These are phyloP conservation scores for Oidiodendron maius DNA, from an alignment of 495 filamentous ascomycete genomes.

Conservation along the genomic window DNA sequence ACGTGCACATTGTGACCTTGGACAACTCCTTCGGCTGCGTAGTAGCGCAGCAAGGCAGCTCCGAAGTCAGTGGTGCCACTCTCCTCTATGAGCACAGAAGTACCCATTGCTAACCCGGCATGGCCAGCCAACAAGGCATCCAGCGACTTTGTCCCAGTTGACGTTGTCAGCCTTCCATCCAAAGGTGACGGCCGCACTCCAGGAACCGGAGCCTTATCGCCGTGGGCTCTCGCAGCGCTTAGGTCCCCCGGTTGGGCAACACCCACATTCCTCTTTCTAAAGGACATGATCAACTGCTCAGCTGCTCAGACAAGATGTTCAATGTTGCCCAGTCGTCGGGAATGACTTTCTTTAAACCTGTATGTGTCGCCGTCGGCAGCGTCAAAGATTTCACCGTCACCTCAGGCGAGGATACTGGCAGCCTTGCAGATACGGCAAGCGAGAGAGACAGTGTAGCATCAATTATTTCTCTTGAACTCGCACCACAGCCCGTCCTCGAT, in stretches of 20 bases:
- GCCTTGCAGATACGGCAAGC: not conserved
- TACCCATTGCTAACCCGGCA: constrained; percentile 80
- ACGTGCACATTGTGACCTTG: constrained; percentile 88
- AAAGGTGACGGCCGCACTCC: constrained; percentile 84
- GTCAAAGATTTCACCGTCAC: not conserved
- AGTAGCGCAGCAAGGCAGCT: constrained; percentile 77
- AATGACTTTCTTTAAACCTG: not conserved
- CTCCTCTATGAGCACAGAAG: constrained; percentile 77
- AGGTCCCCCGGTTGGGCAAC: constrained; percentile 39
- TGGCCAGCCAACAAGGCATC: constrained; percentile 85
- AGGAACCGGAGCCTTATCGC: constrained; percentile 36
- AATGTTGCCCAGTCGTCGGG: not conserved
- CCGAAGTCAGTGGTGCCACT: constrained; percentile 93
- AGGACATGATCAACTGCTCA: constrained; percentile 63
- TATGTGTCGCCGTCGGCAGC: no score
- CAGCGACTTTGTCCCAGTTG: constrained; percentile 79
- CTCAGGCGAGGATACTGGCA: not conserved
- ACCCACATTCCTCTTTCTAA: constrained; percentile 80
- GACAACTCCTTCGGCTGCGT: constrained; percentile 86
- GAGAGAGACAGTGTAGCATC: not conserved
- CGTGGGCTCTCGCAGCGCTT: constrained; percentile 24
- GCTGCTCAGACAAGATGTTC: not conserved
- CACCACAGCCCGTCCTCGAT: no score
- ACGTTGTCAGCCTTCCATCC: constrained; percentile 83
- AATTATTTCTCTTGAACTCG: not conserved